phyloP scores from a whole-genome alignment of 305 asterid species.

The Fraxinus velutina region DNA sequence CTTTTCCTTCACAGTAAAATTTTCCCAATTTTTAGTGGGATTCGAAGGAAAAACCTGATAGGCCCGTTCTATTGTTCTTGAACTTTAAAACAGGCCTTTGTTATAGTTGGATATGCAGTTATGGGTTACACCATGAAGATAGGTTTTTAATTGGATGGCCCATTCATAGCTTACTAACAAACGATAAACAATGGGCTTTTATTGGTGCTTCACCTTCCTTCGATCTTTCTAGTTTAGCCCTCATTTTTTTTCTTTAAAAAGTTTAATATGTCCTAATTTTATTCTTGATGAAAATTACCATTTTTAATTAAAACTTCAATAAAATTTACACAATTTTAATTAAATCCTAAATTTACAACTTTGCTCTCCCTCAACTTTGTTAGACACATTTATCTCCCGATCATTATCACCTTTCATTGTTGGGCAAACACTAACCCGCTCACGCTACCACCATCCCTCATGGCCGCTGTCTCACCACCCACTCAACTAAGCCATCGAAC shows the following conservation, averaged over 20 bases:
- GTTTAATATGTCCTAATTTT: no score
- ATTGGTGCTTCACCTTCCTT: not conserved
- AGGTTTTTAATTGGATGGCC: not conserved
- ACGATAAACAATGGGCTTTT: not conserved
- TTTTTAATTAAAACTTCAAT: not conserved
- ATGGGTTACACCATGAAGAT: not conserved
- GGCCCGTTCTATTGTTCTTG: not conserved
- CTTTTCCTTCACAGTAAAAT: not conserved
- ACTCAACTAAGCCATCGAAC: not conserved
- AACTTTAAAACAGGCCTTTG: not conserved
- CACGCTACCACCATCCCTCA: not conserved
- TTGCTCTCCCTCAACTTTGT: not conserved
- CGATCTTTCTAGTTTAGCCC: not conserved
- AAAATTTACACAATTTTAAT: not conserved
- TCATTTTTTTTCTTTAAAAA: no score
- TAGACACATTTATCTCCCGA: not conserved
- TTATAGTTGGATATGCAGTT: not conserved
- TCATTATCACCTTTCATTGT: not conserved
- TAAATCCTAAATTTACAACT: not conserved
- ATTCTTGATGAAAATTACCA: no score
- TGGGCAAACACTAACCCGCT: not conserved
- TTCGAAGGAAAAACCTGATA: not conserved
- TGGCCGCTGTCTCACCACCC: not conserved
- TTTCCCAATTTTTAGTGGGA: not conserved
- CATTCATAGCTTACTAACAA: not conserved